Evolutionary conservation across 108 stramenopile genomes (phyloP).

Genomic region (Chaetoceros muelleri): DNA sequence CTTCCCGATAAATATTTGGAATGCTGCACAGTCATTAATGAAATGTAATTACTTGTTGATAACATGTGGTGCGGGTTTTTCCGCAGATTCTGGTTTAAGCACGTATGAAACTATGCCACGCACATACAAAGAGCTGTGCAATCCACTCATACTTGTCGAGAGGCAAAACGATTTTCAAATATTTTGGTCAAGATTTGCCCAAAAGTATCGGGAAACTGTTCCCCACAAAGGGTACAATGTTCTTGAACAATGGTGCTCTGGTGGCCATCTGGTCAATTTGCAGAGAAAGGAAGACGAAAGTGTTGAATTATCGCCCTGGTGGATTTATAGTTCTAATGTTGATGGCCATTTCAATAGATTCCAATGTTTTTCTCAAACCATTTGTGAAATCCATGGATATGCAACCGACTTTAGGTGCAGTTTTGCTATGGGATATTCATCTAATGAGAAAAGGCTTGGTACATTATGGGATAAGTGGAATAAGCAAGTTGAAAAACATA

Average conservation of each 20-base stretch:
- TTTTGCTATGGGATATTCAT: conserved; percentile 18
- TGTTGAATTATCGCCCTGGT: conserved; percentile 24
- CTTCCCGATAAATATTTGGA: neutral
- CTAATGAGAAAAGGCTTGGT: conserved; percentile 20
- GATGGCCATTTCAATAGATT: conserved; percentile 37
- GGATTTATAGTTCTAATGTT: conserved; percentile 41
- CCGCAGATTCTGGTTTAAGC: conserved; percentile 31
- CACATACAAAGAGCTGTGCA: conserved; percentile 29
- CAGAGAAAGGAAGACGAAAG: neutral
- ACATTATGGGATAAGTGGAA: conserved; percentile 23
- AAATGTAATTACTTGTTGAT: conserved; percentile 32
- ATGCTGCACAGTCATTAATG: conserved; percentile 18
- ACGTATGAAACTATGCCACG: conserved; percentile 27
- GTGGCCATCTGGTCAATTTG: conserved; percentile 10
- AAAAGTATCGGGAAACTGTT: conserved; percentile 19
- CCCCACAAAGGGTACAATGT: conserved; percentile 48
- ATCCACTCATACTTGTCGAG: conserved; percentile 18
- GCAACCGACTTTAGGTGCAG: conserved; percentile 21
- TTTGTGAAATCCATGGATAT: conserved; percentile 38
- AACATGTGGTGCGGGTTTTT: conserved; percentile 41
- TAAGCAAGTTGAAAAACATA: conserved; percentile 7
- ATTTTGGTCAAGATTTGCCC: conserved; percentile 33
- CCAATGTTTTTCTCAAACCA: conserved; percentile 10
- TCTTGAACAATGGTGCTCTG: conserved; percentile 32
- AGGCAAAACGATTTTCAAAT: conserved; percentile 21